Evolutionary conservation across 176 grass and related monocot genomes (phyloP), one percentile per base, ranked within the genome.

Genomic region (Zea luxurians): DNA sequence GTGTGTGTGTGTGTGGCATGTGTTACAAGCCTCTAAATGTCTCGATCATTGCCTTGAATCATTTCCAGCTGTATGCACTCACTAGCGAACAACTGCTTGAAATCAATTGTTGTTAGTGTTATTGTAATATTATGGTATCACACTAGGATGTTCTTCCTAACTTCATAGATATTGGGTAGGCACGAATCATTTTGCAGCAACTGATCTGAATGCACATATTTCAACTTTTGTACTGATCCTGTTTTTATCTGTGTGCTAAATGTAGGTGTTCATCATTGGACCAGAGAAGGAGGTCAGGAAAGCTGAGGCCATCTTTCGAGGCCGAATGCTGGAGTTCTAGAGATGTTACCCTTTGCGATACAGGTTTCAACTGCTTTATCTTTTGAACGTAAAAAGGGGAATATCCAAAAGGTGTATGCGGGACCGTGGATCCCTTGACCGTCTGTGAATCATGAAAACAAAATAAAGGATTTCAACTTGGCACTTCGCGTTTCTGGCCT

Each of bases 211-310:
- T n/a, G 17, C 80, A 3, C n/a, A 77, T 73, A 53, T 70, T 64
- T 13, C 48, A 50, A 36, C 34, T 69, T 64, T n/a, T 44, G 10
- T 40, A 55, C 41, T 48, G 72, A 83, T 69, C 41, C 20, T 68
- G 35, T 37, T 81, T 53, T 35, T 17, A 57, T 44, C 7, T 57
- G 5, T n/a, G 4, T 67, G 55, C 38, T 47, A 27, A 27, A 77
- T 75, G 67, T 76, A 99, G 96, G 96, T 95, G 42, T 99, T 99
- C 83, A 89, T 99, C 86, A 99, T 99, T 85, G 96, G 96, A 53
- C 89, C 83, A 60, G 90, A 81, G 74, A 89, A 75, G 78, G 83
- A 99, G 75, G 90, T 95, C 20, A 90, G 92, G 64, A 98, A 95
- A 52, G 91, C 96, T 1, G 96, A 95, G 75, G 96, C 96, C 63